Evolutionary conservation across 345 rosid genomes (phyloP).

Genomic region (Citrus hindsii): DNA sequence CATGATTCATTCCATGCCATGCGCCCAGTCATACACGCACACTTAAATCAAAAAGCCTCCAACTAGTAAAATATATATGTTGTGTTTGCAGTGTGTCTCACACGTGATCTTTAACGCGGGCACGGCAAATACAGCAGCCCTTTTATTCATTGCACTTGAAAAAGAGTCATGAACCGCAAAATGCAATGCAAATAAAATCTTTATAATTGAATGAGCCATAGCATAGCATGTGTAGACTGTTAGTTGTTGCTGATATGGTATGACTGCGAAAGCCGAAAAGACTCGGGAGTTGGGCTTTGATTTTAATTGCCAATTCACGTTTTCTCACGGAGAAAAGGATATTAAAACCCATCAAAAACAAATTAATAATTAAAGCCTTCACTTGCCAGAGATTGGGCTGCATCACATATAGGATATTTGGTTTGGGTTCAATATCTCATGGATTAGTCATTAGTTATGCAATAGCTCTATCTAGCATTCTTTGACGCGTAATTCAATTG

Average conservation of each 20-base stretch:
- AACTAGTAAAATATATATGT: slow-evolving; percentile 2
- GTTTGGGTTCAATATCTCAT: background rate
- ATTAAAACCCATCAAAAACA: background rate
- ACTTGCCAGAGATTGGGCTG: background rate
- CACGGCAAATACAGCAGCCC: background rate
- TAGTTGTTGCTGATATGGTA: no score
- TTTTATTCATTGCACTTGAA: background rate
- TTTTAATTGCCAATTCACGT: no score
- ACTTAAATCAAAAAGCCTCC: background rate
- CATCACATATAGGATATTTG: background rate
- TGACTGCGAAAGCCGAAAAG: no score
- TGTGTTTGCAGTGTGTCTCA: slow-evolving; percentile 2
- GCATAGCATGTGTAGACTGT: background rate
- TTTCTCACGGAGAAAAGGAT: no score
- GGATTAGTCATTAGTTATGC: no score
- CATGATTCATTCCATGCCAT: slow-evolving; percentile 21
- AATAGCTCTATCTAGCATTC: background rate
- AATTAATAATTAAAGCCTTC: background rate
- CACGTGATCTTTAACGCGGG: slow-evolving; percentile 18
- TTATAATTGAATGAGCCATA: background rate
- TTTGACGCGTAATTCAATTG: background rate
- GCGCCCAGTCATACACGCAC: slow-evolving; percentile 18
- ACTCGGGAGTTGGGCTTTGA: no score
- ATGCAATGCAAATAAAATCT: background rate
- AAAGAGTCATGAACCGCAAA: background rate